Conservation (phyloP, 768 basidiomycete species). For the Kwoniella shandongensis region DNA sequence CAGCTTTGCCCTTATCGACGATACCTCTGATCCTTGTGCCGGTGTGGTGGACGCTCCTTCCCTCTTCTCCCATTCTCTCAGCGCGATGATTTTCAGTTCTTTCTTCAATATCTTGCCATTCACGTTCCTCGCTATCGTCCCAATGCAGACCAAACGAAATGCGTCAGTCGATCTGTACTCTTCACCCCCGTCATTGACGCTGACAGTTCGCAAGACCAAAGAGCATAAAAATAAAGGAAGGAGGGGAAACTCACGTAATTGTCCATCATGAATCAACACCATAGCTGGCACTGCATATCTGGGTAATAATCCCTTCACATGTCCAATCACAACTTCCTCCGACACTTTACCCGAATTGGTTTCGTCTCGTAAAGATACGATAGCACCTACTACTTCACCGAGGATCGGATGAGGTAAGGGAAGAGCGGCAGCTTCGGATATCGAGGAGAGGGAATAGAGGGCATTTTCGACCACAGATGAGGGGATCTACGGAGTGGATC, state of each 20-base stretch:
- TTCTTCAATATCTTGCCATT: conserved; percentile 48
- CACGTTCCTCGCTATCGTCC: conserved; percentile 35
- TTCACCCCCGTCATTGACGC: too few species aligned
- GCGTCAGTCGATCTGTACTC: too few species aligned
- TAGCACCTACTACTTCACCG: conserved; percentile 40
- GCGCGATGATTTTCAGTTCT: conserved; percentile 29
- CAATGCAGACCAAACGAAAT: not conserved
- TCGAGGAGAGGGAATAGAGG: conserved; percentile 31
- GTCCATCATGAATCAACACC: conserved; percentile 26
- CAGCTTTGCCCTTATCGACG: conserved; percentile 9
- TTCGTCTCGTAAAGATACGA: conserved; percentile 28
- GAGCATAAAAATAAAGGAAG: too few species aligned
- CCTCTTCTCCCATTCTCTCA: conserved; percentile 29
- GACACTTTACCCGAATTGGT: not conserved
- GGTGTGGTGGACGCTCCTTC: not conserved
- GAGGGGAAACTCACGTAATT: conserved; percentile 41
- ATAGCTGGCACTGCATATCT: conserved; percentile 27
- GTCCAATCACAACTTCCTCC: conserved; percentile 24
- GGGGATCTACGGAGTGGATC: conserved; percentile 43
- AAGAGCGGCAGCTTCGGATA: conserved; percentile 39
- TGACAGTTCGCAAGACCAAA: too few species aligned
- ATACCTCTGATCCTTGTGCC: not conserved
- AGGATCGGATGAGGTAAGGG: conserved; percentile 34
- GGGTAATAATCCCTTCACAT: conserved; percentile 20
- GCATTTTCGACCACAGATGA: conserved; percentile 46